Evolutionary conservation across 139 green algal genomes (phyloP), one percentile per base, ranked within the genome.

Genomic region (Chlamydomonas sphaeroides): DNA sequence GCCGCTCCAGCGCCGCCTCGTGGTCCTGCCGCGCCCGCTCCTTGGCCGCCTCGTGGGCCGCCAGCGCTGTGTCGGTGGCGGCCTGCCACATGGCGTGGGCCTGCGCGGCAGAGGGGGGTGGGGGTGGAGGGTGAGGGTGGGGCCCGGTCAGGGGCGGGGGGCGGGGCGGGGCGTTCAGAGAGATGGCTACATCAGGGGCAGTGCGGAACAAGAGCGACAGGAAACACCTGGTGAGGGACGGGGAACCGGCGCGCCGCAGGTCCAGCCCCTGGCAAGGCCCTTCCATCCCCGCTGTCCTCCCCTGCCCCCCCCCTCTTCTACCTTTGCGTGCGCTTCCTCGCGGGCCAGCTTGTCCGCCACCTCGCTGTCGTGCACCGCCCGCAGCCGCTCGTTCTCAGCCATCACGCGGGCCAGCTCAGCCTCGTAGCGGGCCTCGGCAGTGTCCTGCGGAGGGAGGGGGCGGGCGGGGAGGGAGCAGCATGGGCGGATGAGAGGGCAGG

Each of bases 311-410:
- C n/a, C n/a, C n/a, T n/a, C n/a, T n/a, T n/a, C n/a, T 48, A 89
- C 79, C 80, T 85, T 38, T n/a, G 79, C 78, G 62, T 85, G 83
- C 62, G 53, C 66, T 66, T 77, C 78, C 81, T 90, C 86, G 48
- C 67, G 66, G 21, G 36, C 35, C 20, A 42, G 30, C 72, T 75
- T 75, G 38, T 81, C 83, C 72, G 80, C 82, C 36, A 88, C 65
- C 66, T 90, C 86, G 17, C 30, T 32, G 1, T 66, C 26, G 67
- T 90, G 86, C 41, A 79, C 7, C n/a, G n/a, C 48, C 4, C 78
- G 53, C 63, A 86, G n/a, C 1, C 72, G 70, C n/a, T 49, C 75
- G 61, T 90, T 90, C 82, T 88, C 82, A 1, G 48, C 71, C 7
- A 30, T 18, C 30, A 86, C 56, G 1, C 48, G 45, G 11, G 51